These are phyloP conservation scores for Rhodotorula sp. DNA, from an alignment of 1,284 basidiomycete genomes.

Conservation along the genomic window DNA sequence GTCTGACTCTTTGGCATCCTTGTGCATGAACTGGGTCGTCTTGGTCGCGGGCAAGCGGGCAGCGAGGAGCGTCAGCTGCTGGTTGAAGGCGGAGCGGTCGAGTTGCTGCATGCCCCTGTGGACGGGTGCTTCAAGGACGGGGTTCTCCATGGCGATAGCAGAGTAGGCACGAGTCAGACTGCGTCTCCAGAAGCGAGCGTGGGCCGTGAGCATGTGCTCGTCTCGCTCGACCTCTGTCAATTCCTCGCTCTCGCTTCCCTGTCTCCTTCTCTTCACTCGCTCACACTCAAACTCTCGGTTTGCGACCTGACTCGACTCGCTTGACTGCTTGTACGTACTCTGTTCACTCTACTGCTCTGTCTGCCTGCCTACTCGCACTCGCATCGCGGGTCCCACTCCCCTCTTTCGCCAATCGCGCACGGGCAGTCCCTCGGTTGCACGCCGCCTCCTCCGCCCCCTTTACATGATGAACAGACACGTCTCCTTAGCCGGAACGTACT, in stretches of 20 bases:
- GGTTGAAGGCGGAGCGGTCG: constrained; percentile 64
- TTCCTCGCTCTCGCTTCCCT: background rate
- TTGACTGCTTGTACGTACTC: too few species aligned
- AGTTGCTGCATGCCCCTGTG: constrained; percentile 52
- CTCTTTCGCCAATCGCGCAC: background rate
- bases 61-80: constrained; percentile 64
- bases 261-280: constrained; percentile 10
- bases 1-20: constrained; percentile 50
- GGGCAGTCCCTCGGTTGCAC: background rate
- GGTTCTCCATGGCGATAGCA: constrained; percentile 2
- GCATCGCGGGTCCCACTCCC: background rate
- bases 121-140: constrained; percentile 44
- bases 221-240: background rate
- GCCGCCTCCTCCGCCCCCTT: background rate
- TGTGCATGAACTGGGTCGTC: constrained; percentile 59
- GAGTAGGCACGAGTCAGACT: background rate
- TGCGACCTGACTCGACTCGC: too few species aligned
- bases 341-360: too few species aligned
- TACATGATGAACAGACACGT: constrained; percentile 29
- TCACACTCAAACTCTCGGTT: background rate
- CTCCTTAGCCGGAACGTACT: constrained; percentile 24
- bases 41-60: constrained; percentile 61
- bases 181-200: background rate
- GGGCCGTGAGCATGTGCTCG: constrained; percentile 16
- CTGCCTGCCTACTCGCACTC: background rate